These are phyloP conservation scores for Laburnicola sp. DNA, from an alignment of 2,329 filamentous ascomycete species.

Conservation along the genomic window DNA sequence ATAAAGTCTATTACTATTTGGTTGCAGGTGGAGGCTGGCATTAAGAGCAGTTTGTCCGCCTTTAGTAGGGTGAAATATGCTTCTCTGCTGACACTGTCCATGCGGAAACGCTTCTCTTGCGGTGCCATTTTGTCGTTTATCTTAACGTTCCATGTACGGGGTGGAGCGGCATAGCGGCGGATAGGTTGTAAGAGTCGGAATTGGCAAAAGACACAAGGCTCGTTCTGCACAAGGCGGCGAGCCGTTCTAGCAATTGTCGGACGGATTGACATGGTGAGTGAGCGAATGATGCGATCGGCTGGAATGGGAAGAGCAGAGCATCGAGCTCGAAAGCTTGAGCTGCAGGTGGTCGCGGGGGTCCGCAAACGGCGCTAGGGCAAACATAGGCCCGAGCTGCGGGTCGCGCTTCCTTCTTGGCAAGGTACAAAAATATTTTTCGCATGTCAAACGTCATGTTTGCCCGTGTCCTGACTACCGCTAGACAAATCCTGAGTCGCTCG, in stretches of 20 bases:
- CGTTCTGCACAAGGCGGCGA: slow-evolving; percentile 11
- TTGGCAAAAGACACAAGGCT: slow-evolving; percentile 26
- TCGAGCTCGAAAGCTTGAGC: background rate
- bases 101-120: slow-evolving; percentile 21
- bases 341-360: slow-evolving; percentile 17
- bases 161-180: slow-evolving; percentile 12
- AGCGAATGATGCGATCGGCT: background rate
- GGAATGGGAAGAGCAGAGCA: background rate
- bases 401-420: slow-evolving; percentile 31
- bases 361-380: slow-evolving; percentile 15
- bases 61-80: slow-evolving; percentile 25
- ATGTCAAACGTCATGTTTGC: slow-evolving; percentile 34
- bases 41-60: slow-evolving; percentile 19
- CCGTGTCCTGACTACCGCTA: slow-evolving; percentile 35
- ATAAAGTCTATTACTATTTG: slow-evolving; percentile 33
- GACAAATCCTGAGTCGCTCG: slow-evolving; percentile 35
- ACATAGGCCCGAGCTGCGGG: slow-evolving; percentile 8
- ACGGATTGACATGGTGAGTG: slow-evolving; percentile 24
- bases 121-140: slow-evolving; percentile 6
- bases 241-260: slow-evolving; percentile 16
- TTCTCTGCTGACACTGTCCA: slow-evolving; percentile 26
- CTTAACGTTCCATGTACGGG: background rate
- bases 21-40: slow-evolving; percentile 23
- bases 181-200: slow-evolving; percentile 9
- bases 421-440: slow-evolving; percentile 24